Evolutionary conservation across 192 early-diverging fungal genomes (phyloP), one percentile per base, ranked within the genome.

Genomic region (Coemansia sp.): DNA sequence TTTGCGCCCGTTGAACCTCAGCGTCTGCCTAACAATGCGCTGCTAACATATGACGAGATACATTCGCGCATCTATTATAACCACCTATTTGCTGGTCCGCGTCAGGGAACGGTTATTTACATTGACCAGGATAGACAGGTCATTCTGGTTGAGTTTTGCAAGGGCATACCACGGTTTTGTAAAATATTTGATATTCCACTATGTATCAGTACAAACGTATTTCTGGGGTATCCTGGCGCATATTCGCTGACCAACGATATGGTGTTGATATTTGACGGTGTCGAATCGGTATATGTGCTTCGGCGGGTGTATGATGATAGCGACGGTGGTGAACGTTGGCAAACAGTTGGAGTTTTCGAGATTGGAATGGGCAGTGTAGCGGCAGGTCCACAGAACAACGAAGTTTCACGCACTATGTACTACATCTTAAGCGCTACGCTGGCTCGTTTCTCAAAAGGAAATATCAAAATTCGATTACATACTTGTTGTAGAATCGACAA

Each of bases 41-140:
- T 81, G n/a, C 56, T 91, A 16, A 82, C 86, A 12, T 91, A 86
- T 57, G 79, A 87, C 50, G 86, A 91, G 57, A 51, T 87, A 7
- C 83, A 86, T 64, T 71, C 76, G 28, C 82, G 88, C 25, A 79
- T 90, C 5, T 84, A 85, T 23, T 88, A 81, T 60, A 89, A 87
- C 66, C 90, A 91, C 60, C 62, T 91, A 49, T 75, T 77, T 55
- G 48, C 67, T n/a, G 89, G 87, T 1, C 79, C 79, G n/a, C 54
- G 44, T 0, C 50, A 25, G 16, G 44, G 48, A 7, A 60, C 79
- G 21, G 49, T 82, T 49, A 48, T 76, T 0, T 82, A 73, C 27
- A 55, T 64, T 30, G 26, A 44, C 54, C 4, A 31, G 21, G 44
- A 48, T 7, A 31, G 53, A 5, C 32, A 23, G 6, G 56, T 69